These are phyloP conservation scores for Miscanthus lutarioriparius DNA, from an alignment of 176 grass and related monocot genomes.

Conservation along the genomic window DNA sequence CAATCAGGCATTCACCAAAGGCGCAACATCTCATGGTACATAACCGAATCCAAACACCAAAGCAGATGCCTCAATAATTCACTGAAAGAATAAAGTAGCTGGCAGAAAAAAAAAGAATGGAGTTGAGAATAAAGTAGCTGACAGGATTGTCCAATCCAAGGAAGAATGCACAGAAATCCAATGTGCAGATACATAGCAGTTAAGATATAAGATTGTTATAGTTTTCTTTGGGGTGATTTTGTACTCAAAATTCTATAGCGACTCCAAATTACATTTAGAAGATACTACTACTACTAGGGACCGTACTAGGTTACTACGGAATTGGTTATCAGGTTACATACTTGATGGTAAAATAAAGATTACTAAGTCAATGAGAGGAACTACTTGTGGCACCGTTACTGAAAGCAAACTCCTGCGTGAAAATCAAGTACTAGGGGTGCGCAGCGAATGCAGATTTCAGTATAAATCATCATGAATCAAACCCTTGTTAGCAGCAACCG, in stretches of 20 bases:
- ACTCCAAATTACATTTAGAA: neutral
- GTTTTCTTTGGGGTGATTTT: too few relatives aligned
- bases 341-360: neutral
- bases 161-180: neutral
- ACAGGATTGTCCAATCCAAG: neutral
- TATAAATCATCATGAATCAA: neutral
- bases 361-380: neutral
- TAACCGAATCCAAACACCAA: neutral
- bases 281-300: too few relatives aligned
- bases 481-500: neutral
- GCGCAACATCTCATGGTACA: neutral
- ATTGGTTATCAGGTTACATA: neutral
- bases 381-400: neutral
- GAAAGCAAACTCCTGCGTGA: neutral
- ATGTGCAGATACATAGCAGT: neutral
- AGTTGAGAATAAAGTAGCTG: conserved; percentile 13
- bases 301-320: neutral
- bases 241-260: too few relatives aligned
- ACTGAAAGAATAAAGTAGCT: conserved; percentile 19
- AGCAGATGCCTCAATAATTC: neutral
- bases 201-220: neutral
- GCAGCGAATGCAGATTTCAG: neutral
- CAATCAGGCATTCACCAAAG: neutral
- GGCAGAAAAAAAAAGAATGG: neutral
- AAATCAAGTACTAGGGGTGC: neutral